Conservation (phyloP, 805 yeast genomes). For the Debaryomyces prosopidis region DNA sequence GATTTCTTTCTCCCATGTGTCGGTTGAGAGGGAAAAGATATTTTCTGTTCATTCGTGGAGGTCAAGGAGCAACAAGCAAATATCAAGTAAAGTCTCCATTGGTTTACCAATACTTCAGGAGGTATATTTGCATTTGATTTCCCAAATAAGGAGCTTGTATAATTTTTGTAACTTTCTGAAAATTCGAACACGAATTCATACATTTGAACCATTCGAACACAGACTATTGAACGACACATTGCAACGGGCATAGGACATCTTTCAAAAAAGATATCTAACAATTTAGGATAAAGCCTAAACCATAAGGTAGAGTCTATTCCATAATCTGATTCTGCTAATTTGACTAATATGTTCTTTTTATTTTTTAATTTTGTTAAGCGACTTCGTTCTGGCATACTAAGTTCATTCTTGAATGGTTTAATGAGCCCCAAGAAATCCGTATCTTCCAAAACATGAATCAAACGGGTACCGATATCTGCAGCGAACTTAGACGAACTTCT, state of each 20-base stretch:
- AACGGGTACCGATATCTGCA: constrained; percentile 74
- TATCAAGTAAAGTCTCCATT: constrained; percentile 85
- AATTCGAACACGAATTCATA: constrained; percentile 65
- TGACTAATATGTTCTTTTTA: constrained; percentile 66
- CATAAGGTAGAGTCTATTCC: constrained; percentile 97
- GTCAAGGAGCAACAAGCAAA: constrained; percentile 93
- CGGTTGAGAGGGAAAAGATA: constrained; percentile 51
- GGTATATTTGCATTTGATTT: constrained; percentile 34
- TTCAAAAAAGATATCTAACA: constrained; percentile 70
- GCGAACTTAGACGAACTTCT: constrained; percentile 69
- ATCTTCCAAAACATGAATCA: constrained; percentile 74
- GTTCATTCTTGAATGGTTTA: constrained; percentile 46
- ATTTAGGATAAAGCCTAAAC: constrained; percentile 82
- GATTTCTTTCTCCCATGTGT: constrained; percentile 75
- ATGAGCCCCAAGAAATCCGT: constrained; percentile 68
- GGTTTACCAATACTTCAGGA: constrained; percentile 74
- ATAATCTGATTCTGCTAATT: constrained; percentile 85
- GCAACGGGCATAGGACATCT: constrained; percentile 93
- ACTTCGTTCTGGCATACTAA: constrained; percentile 76
- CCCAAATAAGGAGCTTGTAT: constrained; percentile 38
- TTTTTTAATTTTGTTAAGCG: constrained; percentile 65
- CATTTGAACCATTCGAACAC: constrained; percentile 84
- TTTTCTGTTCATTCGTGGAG: constrained; percentile 80
- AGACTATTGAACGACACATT: constrained; percentile 84
- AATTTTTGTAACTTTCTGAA: constrained; percentile 44